Evolutionary conservation across 148 eudicot genomes (phyloP).

Genomic region (Arctostaphylos glauca): DNA sequence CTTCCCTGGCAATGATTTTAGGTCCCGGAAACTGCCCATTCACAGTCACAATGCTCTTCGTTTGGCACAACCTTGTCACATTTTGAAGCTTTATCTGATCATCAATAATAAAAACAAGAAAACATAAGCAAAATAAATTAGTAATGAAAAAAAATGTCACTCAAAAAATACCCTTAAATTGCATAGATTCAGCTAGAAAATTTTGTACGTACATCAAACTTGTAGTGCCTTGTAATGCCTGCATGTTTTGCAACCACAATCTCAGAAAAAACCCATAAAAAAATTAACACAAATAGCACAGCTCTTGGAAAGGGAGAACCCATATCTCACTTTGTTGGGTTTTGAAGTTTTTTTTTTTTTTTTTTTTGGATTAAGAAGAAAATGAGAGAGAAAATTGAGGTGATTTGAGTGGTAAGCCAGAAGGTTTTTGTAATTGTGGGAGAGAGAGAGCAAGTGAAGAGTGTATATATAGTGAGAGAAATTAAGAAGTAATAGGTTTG

Average conservation of each 20-base stretch:
- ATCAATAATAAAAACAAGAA: not conserved
- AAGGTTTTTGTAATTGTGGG: not conserved
- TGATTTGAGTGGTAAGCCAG: not conserved
- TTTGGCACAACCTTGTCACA: slow-evolving; percentile 55
- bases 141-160: too few relatives aligned
- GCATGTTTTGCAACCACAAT: slow-evolving; percentile 12
- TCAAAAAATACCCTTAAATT: not conserved
- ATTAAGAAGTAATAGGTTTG: not conserved
- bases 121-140: not conserved
- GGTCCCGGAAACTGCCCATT: slow-evolving; percentile 59
- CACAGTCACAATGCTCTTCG: slow-evolving; percentile 52
- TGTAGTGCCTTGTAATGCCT: slow-evolving; percentile 31
- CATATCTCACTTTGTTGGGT: not conserved
- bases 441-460: not conserved
- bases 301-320: not conserved
- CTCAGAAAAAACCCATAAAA: not conserved
- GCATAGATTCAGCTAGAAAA: not conserved
- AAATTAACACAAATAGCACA: not conserved
- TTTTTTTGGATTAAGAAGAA: not conserved
- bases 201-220: slow-evolving; percentile 29
- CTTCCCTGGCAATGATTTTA: slow-evolving; percentile 45
- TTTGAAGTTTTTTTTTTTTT: not conserved
- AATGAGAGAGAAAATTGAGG: not conserved
- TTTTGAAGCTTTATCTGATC: slow-evolving; percentile 38
- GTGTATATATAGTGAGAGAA: not conserved